phyloP scores from a whole-genome alignment of 352 stramenopile genomes.

The Globisporangium takayamanum region DNA sequence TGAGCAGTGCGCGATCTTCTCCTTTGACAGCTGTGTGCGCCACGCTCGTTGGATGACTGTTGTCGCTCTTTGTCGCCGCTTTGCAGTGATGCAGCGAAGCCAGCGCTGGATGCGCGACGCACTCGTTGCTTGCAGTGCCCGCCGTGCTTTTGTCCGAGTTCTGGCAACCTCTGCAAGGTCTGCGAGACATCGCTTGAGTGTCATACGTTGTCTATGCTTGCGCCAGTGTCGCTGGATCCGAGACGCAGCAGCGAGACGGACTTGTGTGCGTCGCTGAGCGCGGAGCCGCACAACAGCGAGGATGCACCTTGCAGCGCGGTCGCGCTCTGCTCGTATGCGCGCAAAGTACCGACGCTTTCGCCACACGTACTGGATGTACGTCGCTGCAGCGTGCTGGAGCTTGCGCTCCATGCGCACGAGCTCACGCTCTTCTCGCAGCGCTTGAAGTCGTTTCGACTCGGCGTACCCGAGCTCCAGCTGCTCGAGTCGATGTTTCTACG shows the following conservation, averaged over 20 bases:
- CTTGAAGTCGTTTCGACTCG: slow-evolving; percentile 24
- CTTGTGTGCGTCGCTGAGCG: slow-evolving; percentile 9
- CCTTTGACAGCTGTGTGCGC: slow-evolving; percentile 28
- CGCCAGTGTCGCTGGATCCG: slow-evolving; percentile 36
- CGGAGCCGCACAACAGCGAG: slow-evolving; percentile 25
- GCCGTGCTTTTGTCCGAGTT: slow-evolving; percentile 8
- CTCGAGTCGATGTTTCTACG: slow-evolving; percentile 36
- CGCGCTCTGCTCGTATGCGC: slow-evolving; percentile 4
- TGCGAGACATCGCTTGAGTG: slow-evolving; percentile 8
- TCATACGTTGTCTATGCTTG: slow-evolving; percentile 1
- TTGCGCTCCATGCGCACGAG: slow-evolving; percentile 48
- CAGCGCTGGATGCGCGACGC: slow-evolving; percentile 26
- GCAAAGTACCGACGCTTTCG: slow-evolving; percentile 18
- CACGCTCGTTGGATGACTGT: slow-evolving; percentile 38
- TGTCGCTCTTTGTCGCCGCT: slow-evolving; percentile 12
- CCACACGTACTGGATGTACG: slow-evolving; percentile 68
- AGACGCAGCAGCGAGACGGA: slow-evolving; percentile 19
- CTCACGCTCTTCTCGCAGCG: slow-evolving; percentile 44
- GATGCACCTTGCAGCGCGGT: slow-evolving; percentile 30
- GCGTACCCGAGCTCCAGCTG: slow-evolving; percentile 45
- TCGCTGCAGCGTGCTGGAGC: slow-evolving; percentile 51
- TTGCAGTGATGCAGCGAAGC: slow-evolving; percentile 11
- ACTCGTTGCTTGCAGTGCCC: neutral
- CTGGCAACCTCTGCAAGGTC: slow-evolving; percentile 21
- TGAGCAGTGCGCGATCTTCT: slow-evolving; percentile 26